Percentiles rank a stretch among this genome's conserved stretches.
Conservation (phyloP, 208 protist genomes). For the Leishmania mexicana region DNA sequence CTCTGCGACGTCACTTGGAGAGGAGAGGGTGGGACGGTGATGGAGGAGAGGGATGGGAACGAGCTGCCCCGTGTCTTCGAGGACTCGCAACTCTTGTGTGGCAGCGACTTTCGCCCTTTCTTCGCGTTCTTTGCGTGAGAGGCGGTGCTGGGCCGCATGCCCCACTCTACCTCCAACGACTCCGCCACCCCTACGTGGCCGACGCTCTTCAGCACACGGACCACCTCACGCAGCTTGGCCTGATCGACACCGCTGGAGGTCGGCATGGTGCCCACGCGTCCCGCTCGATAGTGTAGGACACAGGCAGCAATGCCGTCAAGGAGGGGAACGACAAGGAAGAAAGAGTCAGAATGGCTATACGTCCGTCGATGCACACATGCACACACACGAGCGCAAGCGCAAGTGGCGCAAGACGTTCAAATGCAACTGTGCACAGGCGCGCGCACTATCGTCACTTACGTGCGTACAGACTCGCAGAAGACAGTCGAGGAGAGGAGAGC, state of each 20-base stretch:
- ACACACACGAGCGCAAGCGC: not conserved
- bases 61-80: slow-evolving; percentile 25
- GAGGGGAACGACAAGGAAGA: not conserved
- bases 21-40: not conserved
- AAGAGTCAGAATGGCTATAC: not conserved
- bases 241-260: slow-evolving; percentile 24
- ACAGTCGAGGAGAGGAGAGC: not conserved
- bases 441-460: not conserved
- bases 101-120: slow-evolving; percentile 26
- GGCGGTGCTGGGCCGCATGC: slow-evolving; percentile 16
- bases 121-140: slow-evolving; percentile 12
- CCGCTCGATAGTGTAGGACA: not conserved
- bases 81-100: slow-evolving; percentile 28
- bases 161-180: slow-evolving; percentile 31
- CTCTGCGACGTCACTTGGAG: slow-evolving; percentile 12
- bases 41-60: slow-evolving; percentile 13
- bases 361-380: not conserved
- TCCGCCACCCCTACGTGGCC: slow-evolving; percentile 26
- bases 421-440: not conserved
- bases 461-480: not conserved
- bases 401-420: not conserved
- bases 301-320: not conserved
- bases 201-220: slow-evolving; percentile 29
- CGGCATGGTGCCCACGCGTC: slow-evolving; percentile 13
- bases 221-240: slow-evolving; percentile 28